phyloP scores from a whole-genome alignment of 2,329 filamentous ascomycete genomes.

The Diatrype stigma region DNA sequence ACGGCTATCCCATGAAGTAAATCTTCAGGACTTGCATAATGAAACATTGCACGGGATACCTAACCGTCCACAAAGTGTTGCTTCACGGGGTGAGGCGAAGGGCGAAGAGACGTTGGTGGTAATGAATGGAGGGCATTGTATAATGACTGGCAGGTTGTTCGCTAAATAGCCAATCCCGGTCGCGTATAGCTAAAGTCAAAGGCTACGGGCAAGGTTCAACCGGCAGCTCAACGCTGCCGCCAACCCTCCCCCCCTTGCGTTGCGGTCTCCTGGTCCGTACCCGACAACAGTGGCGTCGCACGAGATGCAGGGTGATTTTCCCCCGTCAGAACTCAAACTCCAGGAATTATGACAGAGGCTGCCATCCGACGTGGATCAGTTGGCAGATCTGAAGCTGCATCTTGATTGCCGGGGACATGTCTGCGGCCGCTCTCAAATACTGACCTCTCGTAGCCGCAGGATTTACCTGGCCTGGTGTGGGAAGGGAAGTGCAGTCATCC shows the following conservation, averaged over 20 bases:
- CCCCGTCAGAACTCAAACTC: constrained; percentile 1
- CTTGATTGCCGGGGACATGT: not conserved
- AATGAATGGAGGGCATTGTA: too few species aligned
- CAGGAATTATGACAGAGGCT: not conserved
- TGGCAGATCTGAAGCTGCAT: not conserved
- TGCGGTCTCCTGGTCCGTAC: not conserved
- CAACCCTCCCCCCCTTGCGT: not conserved
- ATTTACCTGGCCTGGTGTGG: not conserved
- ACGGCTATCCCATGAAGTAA: too few species aligned
- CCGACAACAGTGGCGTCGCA: not conserved
- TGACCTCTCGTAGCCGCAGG: not conserved
- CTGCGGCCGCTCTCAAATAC: not conserved
- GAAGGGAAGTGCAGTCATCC: not conserved
- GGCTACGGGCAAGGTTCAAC: not conserved
- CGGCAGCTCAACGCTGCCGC: not conserved
- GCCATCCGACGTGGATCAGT: not conserved
- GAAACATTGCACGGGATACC: too few species aligned
- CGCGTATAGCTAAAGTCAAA: not conserved
- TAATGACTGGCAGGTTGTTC: too few species aligned
- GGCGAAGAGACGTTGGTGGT: too few species aligned
- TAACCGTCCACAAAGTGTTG: too few species aligned
- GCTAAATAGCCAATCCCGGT: not conserved
- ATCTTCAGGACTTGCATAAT: too few species aligned
- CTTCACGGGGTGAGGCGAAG: too few species aligned
- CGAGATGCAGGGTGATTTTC: not conserved